Conservation (phyloP, 768 basidiomycete genomes). For the Asterophora lycoperdoides region DNA sequence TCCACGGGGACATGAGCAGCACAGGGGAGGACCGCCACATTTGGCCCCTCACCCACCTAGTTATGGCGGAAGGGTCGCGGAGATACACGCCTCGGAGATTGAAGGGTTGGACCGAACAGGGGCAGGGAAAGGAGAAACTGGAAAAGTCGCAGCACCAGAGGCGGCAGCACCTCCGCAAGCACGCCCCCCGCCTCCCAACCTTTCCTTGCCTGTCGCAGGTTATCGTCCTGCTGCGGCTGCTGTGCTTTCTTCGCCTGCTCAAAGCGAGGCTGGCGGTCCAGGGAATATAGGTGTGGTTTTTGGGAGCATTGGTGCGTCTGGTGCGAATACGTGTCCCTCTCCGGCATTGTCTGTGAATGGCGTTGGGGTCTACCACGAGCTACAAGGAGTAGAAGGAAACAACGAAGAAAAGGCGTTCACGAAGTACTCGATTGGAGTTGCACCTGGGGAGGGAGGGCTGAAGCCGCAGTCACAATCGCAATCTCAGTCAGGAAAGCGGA, state of each 20-base stretch:
- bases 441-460: constrained; percentile 23
- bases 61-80: no score
- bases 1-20: neutral
- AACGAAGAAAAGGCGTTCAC: constrained; percentile 28
- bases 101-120: no score
- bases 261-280: neutral
- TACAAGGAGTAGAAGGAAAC: constrained; percentile 10
- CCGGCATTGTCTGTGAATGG: constrained; percentile 7
- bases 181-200: constrained; percentile 23
- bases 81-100: no score
- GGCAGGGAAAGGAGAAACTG: no score
- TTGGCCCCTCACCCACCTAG: no score
- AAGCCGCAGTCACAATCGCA: constrained; percentile 23
- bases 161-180: neutral
- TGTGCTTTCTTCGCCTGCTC: neutral
- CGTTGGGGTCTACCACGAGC: neutral
- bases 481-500: constrained; percentile 9
- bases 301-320: constrained; percentile 42
- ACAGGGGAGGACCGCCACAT: no score
- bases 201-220: constrained; percentile 31
- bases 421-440: constrained; percentile 43
- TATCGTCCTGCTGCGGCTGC: constrained; percentile 20
- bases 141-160: neutral
- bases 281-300: constrained; percentile 39
- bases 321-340: constrained; percentile 23